Evolutionary conservation across 2,329 filamentous ascomycete species (phyloP), one percentile per base, ranked within the genome.

Genomic region (Arthrobotrys entomopaga): DNA sequence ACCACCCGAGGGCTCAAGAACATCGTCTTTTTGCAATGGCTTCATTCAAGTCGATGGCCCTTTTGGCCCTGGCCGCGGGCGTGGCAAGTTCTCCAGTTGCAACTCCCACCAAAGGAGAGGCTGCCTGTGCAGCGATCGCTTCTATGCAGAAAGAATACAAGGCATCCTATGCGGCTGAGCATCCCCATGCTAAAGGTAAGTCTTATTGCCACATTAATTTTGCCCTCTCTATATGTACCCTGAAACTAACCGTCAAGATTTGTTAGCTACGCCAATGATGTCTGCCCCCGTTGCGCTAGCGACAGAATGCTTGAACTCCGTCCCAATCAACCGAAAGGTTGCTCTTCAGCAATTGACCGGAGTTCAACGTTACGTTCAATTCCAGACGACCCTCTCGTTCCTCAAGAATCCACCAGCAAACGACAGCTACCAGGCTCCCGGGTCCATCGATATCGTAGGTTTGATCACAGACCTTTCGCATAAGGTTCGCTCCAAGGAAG

Each of bases 331-430:
- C 15, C 58, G 63, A 6, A 66, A 75, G 50, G 53, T 58, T 46
- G 64, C 71, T 40, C 15, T 75, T 2, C 65, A 69, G 40, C 65
- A 70, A 19, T 34, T 70, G 38, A 70, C 53, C 11, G 71, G 71
- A 42, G 61, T 75, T 15, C 64, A 75, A 29, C 64, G 65, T 5
- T 75, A 75, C 43, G 19, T 75, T 43, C 71, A 75, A n/a, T 75
- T 75, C 53, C 71, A 75, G n/a, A 70, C 40, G 19, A 75, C 71
- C 7, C 71, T 75, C 22, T 58, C 29, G 3, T 75, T 60, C 48
- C 24, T 70, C 20, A 75, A 75, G 53, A 75, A 75, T 29, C 71
- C 71, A 8, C 71, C 71, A 43, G 38, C 48, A 38, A 60, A 75
- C 6, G 71, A 75, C 29, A 60, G 48, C 19, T 69, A 60, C 38